A percentile compares a stretch with the other conserved stretches of the same genome.
Conservation (phyloP, 1,139 yeast genomes). For the Geotrichum restrictum region DNA sequence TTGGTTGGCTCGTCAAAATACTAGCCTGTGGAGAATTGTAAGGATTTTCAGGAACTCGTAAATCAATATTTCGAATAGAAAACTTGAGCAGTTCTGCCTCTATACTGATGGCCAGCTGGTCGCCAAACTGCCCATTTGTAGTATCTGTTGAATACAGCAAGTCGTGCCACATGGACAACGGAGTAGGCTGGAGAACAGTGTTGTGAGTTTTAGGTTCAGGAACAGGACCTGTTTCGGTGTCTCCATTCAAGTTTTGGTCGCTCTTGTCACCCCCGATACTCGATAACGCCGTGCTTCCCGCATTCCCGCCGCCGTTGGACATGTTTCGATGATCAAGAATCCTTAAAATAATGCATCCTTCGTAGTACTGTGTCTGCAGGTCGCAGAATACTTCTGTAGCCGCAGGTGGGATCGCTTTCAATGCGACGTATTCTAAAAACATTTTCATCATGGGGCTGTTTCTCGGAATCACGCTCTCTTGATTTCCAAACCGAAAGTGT, state of each 20-base stretch:
- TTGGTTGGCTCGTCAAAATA: slow-evolving; percentile 5
- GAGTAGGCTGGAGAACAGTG: slow-evolving; percentile 75
- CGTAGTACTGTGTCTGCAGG: slow-evolving; percentile 75
- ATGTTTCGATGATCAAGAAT: slow-evolving; percentile 67
- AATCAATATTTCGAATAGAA: slow-evolving; percentile 70
- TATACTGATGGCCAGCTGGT: slow-evolving; percentile 67
- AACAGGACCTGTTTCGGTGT: slow-evolving; percentile 17
- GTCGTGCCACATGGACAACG: slow-evolving; percentile 77
- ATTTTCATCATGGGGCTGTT: slow-evolving; percentile 68
- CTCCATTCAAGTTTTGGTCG: slow-evolving; percentile 1
- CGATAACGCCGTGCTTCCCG: neutral
- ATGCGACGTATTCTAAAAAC: slow-evolving; percentile 72
- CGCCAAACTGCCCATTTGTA: slow-evolving; percentile 57
- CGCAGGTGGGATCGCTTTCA: slow-evolving; percentile 83
- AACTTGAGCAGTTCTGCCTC: slow-evolving; percentile 79
- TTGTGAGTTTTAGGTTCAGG: slow-evolving; percentile 65
- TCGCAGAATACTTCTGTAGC: slow-evolving; percentile 85
- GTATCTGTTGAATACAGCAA: slow-evolving; percentile 79
- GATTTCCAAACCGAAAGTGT: slow-evolving; percentile 76
- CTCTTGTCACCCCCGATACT: slow-evolving; percentile 1
- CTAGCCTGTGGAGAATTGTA: slow-evolving; percentile 4
- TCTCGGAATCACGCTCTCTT: slow-evolving; percentile 76
- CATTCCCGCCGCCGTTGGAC: slow-evolving; percentile 18
- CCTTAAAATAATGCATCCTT: slow-evolving; percentile 82
- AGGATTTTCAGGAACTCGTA: slow-evolving; percentile 53